Evolutionary conservation across 2,329 filamentous ascomycete genomes (phyloP).

Genomic region (Ustulina deusta): DNA sequence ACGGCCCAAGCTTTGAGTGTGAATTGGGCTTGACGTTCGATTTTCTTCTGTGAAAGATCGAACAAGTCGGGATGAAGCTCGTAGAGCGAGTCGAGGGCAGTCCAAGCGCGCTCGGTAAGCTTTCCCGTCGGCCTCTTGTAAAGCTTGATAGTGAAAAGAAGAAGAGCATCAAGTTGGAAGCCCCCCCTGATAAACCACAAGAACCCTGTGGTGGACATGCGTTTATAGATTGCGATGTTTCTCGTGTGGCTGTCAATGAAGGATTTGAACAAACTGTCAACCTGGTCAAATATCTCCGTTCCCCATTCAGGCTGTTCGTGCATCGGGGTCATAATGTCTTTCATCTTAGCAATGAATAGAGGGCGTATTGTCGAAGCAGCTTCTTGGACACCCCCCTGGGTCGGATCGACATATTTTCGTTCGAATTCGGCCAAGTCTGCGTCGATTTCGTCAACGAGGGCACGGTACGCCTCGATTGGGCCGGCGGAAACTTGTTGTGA

Average conservation of each 20-base stretch:
- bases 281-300: conserved; percentile 37
- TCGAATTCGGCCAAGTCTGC: conserved; percentile 42
- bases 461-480: conserved; percentile 33
- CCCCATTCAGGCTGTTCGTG: conserved; percentile 37
- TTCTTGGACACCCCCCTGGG: conserved; percentile 46
- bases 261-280: conserved; percentile 40
- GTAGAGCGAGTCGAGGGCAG: conserved; percentile 31
- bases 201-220: conserved; percentile 33
- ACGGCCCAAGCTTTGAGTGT: conserved; percentile 40
- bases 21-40: conserved; percentile 30
- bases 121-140: conserved; percentile 34
- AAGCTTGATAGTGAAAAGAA: conserved; percentile 36
- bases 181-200: conserved; percentile 37
- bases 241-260: conserved; percentile 31
- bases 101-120: conserved; percentile 39
- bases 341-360: conserved; percentile 37
- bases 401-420: conserved; percentile 42
- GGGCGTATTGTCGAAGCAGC: conserved; percentile 37
- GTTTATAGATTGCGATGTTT: conserved; percentile 23
- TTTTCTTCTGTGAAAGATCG: conserved; percentile 36
- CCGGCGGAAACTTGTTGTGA: conserved; percentile 1
- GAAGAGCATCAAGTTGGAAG: conserved; percentile 36
- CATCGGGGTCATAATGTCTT: conserved; percentile 32
- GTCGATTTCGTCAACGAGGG: conserved; percentile 43
- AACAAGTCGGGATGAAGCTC: conserved; percentile 33